phyloP scores from a whole-genome alignment of 495 filamentous ascomycete genomes.

The Aspergillus sclerotioniger region DNA sequence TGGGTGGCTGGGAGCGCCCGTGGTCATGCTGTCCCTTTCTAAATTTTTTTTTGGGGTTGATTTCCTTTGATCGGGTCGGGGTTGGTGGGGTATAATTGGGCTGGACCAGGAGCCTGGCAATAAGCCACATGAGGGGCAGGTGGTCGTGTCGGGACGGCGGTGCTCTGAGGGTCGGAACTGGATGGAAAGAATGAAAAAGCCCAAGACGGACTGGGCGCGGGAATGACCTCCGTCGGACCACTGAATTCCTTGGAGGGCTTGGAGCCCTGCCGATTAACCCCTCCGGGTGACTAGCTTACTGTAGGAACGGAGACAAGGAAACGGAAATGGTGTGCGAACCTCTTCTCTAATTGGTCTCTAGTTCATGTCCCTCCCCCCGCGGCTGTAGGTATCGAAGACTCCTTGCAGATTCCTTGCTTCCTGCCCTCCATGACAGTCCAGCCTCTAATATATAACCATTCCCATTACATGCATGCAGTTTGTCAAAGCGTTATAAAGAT shows the following conservation, averaged over 20 bases:
- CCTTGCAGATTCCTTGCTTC: constrained; percentile 7
- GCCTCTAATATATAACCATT: constrained; percentile 5
- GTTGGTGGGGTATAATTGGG: not conserved
- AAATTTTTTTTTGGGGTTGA: not conserved
- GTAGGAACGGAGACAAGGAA: not conserved
- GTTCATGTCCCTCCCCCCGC: not conserved
- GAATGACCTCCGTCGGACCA: not conserved
- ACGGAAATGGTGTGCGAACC: not conserved
- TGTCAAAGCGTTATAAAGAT: not conserved
- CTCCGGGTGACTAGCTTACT: not conserved
- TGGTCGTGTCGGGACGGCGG: not conserved
- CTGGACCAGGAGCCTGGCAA: not conserved
- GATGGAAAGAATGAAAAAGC: not conserved
- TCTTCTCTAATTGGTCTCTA: constrained; percentile 1
- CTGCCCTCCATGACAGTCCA: constrained; percentile 1
- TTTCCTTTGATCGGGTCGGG: too few species aligned
- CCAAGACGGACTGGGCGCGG: not conserved
- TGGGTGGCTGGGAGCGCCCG: not conserved
- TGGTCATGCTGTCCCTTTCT: not conserved
- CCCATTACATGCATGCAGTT: constrained; percentile 1
- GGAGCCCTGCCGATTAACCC: not conserved
- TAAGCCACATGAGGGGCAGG: not conserved
- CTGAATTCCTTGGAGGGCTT: not conserved
- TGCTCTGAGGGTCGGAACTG: not conserved
- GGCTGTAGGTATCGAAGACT: not conserved